Conservation (phyloP, 805 yeast genomes). For the Metschnikowia kofuensis region DNA sequence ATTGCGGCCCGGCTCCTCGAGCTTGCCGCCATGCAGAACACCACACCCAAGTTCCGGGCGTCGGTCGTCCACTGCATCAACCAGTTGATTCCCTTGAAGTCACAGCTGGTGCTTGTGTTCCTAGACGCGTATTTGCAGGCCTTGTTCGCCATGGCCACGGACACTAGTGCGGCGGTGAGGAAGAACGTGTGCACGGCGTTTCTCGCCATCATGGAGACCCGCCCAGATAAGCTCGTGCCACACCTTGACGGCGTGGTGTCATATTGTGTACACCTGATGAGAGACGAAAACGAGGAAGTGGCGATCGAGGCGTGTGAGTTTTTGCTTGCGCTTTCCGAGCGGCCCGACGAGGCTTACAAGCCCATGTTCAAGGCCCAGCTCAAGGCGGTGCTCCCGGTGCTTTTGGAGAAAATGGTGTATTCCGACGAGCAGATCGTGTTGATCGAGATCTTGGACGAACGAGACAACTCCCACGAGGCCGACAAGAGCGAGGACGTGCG, state of each 20-base stretch:
- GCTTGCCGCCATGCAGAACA: conserved; percentile 18
- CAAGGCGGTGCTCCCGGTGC: conserved; percentile 65
- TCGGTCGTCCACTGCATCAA: conserved; percentile 69
- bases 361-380: conserved; percentile 54
- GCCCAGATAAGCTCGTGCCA: conserved; percentile 77
- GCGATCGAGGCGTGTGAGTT: conserved; percentile 94
- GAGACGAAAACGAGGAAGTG: conserved; percentile 62
- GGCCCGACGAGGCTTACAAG: conserved; percentile 16
- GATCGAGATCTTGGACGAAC: conserved; percentile 62
- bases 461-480: conserved; percentile 71
- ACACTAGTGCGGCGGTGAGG: conserved; percentile 56
- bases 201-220: conserved; percentile 62
- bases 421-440: conserved; percentile 74
- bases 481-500: conserved; percentile 86
- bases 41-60: conserved; percentile 56
- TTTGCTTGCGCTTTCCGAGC: conserved; percentile 62
- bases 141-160: conserved; percentile 68
- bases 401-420: conserved; percentile 81
- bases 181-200: conserved; percentile 78
- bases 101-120: conserved; percentile 62
- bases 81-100: conserved; percentile 65
- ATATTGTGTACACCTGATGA: conserved; percentile 78
- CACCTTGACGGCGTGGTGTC: conserved; percentile 84
- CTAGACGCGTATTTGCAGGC: conserved; percentile 64
- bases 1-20: conserved; percentile 39